These are phyloP conservation scores for Monilinia aucupariae DNA, from an alignment of 2,329 filamentous ascomycete genomes.

Conservation along the genomic window DNA sequence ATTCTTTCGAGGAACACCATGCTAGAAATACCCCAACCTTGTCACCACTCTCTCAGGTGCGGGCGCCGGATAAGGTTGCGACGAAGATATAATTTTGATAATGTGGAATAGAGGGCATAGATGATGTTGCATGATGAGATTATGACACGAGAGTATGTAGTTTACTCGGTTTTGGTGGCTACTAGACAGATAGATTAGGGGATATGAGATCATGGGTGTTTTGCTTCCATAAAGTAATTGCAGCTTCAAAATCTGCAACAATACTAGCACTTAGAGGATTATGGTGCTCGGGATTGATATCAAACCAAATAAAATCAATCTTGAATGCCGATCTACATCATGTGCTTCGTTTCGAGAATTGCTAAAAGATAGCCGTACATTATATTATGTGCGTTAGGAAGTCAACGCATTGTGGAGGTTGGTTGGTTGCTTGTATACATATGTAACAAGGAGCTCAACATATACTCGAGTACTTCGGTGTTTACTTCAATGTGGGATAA, in stretches of 20 bases:
- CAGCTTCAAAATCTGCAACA: neutral
- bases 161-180: neutral
- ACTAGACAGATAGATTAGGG: neutral
- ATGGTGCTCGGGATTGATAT: no score
- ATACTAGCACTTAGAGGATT: neutral
- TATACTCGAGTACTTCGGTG: no score
- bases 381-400: neutral
- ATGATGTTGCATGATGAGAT: neutral
- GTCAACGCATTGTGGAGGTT: neutral
- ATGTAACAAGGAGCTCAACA: no score
- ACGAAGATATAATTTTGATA: neutral
- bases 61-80: neutral
- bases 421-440: neutral
- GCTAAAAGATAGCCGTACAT: neutral
- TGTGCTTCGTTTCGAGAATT: neutral
- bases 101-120: neutral
- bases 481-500: neutral
- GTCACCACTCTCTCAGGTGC: neutral
- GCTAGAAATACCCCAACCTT: slow-evolving; percentile 2
- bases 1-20: slow-evolving; percentile 9
- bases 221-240: neutral
- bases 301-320: neutral
- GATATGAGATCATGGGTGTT: neutral
- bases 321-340: neutral
- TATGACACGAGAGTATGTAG: neutral